Conservation (phyloP, 257 asterid species). For the Solanum dulcamara region DNA sequence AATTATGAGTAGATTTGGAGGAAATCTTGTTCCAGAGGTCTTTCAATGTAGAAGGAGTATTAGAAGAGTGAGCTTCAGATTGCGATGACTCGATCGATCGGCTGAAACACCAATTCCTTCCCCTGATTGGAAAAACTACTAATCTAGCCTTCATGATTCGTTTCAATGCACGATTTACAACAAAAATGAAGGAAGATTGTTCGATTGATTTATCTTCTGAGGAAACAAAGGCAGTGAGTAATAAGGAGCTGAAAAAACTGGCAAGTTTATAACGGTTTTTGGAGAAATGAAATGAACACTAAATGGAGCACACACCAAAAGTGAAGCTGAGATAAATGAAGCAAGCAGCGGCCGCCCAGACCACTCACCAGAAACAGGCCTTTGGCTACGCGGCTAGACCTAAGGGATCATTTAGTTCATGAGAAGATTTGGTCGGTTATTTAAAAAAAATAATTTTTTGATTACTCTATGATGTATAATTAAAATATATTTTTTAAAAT, state of each 20-base stretch:
- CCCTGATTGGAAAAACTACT: constrained; percentile 78
- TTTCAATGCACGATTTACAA: neutral
- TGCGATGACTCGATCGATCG: constrained; percentile 51
- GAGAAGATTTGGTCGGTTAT: neutral
- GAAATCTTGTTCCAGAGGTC: constrained; percentile 41
- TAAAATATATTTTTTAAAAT: too few species aligned
- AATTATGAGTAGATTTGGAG: constrained; percentile 10
- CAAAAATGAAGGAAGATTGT: neutral
- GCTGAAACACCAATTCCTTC: constrained; percentile 93
- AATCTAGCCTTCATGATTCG: constrained; percentile 61
- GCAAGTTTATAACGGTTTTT: neutral
- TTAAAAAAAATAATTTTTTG: too few species aligned
- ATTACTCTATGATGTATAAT: neutral
- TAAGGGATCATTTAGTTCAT: neutral
- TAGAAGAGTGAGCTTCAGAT: constrained; percentile 33
- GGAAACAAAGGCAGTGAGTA: neutral
- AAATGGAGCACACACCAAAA: neutral
- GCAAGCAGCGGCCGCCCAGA: neutral
- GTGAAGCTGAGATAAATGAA: neutral
- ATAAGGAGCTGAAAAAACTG: neutral
- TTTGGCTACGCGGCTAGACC: neutral
- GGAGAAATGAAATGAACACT: neutral
- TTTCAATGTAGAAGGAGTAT: constrained; percentile 61
- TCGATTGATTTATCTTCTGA: neutral
- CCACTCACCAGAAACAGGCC: neutral